A percentile compares a stretch with the other conserved stretches of the same genome.
phyloP scores from a whole-genome alignment of 1,284 basidiomycete genomes.

The Sporisorium exsertum region DNA sequence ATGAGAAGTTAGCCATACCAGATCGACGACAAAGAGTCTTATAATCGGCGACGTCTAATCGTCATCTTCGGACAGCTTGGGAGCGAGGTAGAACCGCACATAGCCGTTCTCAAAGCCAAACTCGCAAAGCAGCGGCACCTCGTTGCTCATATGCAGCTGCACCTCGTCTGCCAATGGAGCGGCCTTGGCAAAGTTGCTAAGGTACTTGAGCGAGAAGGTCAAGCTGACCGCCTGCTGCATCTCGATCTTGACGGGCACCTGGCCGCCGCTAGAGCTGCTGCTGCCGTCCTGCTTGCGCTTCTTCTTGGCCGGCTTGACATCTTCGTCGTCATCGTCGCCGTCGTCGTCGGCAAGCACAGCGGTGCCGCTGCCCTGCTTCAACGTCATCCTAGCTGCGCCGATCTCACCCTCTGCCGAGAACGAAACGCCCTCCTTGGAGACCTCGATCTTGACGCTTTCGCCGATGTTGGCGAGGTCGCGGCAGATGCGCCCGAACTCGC shows the following conservation, averaged over 20 bases:
- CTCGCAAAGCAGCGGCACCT: slow-evolving; percentile 74
- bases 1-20: neutral
- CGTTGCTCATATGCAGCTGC: slow-evolving; percentile 69
- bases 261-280: slow-evolving; percentile 52
- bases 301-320: slow-evolving; percentile 59
- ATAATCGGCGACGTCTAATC: slow-evolving; percentile 25
- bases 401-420: slow-evolving; percentile 94
- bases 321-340: slow-evolving; percentile 67
- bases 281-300: slow-evolving; percentile 55
- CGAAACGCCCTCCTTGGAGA: slow-evolving; percentile 94
- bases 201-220: slow-evolving; percentile 97
- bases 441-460: slow-evolving; percentile 94
- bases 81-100: slow-evolving; percentile 68
- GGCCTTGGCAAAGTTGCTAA: slow-evolving; percentile 96
- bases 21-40: neutral
- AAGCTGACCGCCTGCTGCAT: slow-evolving; percentile 82
- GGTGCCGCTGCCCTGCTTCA: slow-evolving; percentile 77
- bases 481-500: slow-evolving; percentile 92
- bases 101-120: slow-evolving; percentile 85
- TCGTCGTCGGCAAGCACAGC: slow-evolving; percentile 61
- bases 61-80: slow-evolving; percentile 66
- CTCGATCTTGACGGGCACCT: slow-evolving; percentile 69
- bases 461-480: slow-evolving; percentile 91
- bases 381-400: slow-evolving; percentile 87
- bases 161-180: slow-evolving; percentile 80